Percentiles rank a stretch among this genome's conserved stretches.
phyloP scores from a whole-genome alignment of 2,329 filamentous ascomycete species.

The Daldinia sp. region DNA sequence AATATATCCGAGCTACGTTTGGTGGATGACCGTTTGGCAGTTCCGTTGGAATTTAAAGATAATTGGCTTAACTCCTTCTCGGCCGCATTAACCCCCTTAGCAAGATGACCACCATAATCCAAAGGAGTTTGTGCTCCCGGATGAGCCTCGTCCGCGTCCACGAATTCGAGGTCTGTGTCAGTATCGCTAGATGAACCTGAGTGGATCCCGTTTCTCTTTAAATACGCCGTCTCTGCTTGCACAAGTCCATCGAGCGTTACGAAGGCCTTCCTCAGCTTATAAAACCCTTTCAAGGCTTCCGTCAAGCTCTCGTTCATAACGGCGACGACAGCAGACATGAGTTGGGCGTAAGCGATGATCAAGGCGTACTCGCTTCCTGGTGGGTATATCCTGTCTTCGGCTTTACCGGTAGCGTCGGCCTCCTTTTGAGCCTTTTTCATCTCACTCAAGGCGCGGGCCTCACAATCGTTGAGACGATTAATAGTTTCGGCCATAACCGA shows the following conservation, averaged over 20 bases:
- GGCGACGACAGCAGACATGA: conserved; percentile 89
- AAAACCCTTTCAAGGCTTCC: conserved; percentile 91
- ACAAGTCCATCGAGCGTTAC: conserved; percentile 83
- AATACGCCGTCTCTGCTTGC: conserved; percentile 74
- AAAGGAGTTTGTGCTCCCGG: conserved; percentile 60
- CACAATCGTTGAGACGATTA: conserved; percentile 77
- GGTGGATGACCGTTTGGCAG: conserved; percentile 12
- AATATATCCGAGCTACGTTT: conserved; percentile 70
- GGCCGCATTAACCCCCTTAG: conserved; percentile 51
- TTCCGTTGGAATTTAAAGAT: conserved; percentile 41
- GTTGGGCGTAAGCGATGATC: conserved; percentile 84
- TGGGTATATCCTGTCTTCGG: conserved; percentile 72
- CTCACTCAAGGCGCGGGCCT: conserved; percentile 80
- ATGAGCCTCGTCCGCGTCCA: conserved; percentile 66
- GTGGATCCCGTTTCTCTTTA: conserved; percentile 53
- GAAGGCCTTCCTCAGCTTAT: conserved; percentile 91
- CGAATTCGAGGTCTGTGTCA: conserved; percentile 63
- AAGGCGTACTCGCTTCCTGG: conserved; percentile 89
- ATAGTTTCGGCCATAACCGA: conserved; percentile 88
- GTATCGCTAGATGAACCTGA: conserved; percentile 47
- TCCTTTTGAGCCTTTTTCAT: conserved; percentile 80
- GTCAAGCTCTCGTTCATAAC: conserved; percentile 94
- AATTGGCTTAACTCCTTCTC: conserved; percentile 46
- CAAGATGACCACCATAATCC: conserved; percentile 60
- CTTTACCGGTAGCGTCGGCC: conserved; percentile 47